Conservation (phyloP, 805 yeast species). For the Wickerhamiella azyma region DNA sequence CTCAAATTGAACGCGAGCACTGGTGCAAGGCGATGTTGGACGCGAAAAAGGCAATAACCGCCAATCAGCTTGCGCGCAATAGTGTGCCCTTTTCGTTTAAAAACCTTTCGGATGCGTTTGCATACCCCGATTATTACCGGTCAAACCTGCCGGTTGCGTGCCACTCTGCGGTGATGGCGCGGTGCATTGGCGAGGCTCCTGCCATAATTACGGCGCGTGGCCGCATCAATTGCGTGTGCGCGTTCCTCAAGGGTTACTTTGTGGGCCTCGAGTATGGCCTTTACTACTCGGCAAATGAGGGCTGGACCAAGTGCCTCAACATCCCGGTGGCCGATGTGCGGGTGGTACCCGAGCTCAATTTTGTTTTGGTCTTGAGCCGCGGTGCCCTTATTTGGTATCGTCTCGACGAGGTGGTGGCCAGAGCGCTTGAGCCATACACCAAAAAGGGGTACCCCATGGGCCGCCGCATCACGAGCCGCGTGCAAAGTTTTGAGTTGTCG, state of each 20-base stretch:
- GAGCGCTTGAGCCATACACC: conserved; percentile 14
- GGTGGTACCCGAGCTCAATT: conserved; percentile 42
- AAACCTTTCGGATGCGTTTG: conserved; percentile 47
- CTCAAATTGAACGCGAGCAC: conserved; percentile 33
- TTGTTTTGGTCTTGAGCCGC: conserved; percentile 46
- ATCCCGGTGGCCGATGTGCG: conserved; percentile 43
- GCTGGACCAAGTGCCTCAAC: conserved; percentile 48
- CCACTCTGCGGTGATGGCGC: conserved; percentile 23
- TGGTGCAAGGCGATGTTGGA: conserved; percentile 44
- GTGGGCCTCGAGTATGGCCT: conserved; percentile 56
- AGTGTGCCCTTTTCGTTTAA: conserved; percentile 42
- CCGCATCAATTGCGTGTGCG: conserved; percentile 31
- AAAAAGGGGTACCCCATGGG: conserved; percentile 27
- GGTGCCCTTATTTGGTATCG: conserved; percentile 48
- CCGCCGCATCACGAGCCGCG: conserved; percentile 16
- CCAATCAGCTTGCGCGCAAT: conserved; percentile 24
- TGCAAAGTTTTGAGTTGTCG: not conserved
- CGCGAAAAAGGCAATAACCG: conserved; percentile 31
- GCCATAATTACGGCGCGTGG: conserved; percentile 23
- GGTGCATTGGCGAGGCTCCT: conserved; percentile 21
- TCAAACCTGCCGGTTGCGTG: conserved; percentile 26
- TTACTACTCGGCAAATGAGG: conserved; percentile 31
- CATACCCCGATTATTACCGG: conserved; percentile 42
- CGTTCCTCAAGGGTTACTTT: conserved; percentile 29
- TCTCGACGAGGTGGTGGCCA: conserved; percentile 41